These are phyloP conservation scores for Boletus subparvulus DNA, from an alignment of 768 basidiomycete genomes.

Conservation along the genomic window DNA sequence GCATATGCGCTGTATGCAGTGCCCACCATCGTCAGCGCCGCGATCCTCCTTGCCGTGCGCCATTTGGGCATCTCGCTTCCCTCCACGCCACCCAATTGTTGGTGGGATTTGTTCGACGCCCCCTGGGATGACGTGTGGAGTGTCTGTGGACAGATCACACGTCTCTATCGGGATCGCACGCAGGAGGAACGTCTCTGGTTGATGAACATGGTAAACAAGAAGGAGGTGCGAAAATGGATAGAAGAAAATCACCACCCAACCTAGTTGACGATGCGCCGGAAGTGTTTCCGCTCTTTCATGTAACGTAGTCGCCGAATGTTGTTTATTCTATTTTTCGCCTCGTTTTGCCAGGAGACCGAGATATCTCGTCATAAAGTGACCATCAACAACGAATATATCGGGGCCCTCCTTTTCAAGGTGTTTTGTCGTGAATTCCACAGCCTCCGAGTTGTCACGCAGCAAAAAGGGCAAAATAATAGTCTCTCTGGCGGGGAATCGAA, in stretches of 20 bases:
- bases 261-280: conserved; percentile 2
- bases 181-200: conserved; percentile 47
- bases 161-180: conserved; percentile 63
- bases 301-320: too few relatives aligned
- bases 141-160: conserved; percentile 82
- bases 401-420: not conserved
- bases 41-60: conserved; percentile 80
- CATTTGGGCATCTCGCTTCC: conserved; percentile 74
- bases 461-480: not conserved
- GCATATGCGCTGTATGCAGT: conserved; percentile 89
- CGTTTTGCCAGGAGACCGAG: not conserved
- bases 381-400: not conserved
- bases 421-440: too few relatives aligned
- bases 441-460: too few relatives aligned
- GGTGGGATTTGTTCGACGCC: conserved; percentile 96
- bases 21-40: conserved; percentile 85
- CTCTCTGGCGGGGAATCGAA: conserved; percentile 50
- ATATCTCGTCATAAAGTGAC: not conserved
- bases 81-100: conserved; percentile 64
- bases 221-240: conserved; percentile 80
- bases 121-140: conserved; percentile 86
- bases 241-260: conserved; percentile 46
- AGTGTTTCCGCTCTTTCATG: not conserved
- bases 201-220: conserved; percentile 64
- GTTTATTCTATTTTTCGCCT: not conserved